Evolutionary conservation across 305 asterid genomes (phyloP).

Genomic region (Nicotiana rustica): DNA sequence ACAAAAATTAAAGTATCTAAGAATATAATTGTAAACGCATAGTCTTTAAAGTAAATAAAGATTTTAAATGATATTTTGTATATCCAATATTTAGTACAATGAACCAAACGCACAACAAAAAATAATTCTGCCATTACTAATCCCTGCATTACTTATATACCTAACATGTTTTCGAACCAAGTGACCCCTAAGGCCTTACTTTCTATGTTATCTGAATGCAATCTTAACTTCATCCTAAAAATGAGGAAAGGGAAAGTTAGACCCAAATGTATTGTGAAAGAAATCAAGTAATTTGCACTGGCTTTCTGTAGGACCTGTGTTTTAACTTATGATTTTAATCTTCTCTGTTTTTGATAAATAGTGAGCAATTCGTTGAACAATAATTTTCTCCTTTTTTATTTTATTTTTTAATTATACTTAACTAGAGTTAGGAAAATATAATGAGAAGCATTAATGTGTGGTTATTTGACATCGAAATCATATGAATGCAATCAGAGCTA

Average conservation of each 20-base stretch:
- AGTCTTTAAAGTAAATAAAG: too few species aligned
- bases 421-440: constrained; percentile 14
- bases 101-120: too few species aligned
- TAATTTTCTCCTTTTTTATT: neutral
- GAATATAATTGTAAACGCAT: too few species aligned
- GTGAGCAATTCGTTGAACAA: neutral
- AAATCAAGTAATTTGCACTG: neutral
- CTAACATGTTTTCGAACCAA: too few species aligned
- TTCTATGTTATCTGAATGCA: too few species aligned
- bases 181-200: too few species aligned
- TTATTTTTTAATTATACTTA: neutral
- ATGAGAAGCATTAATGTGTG: neutral
- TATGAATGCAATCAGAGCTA: neutral
- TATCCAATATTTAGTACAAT: too few species aligned
- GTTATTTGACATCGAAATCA: neutral
- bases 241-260: neutral
- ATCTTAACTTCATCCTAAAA: neutral
- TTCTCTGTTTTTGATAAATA: neutral
- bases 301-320: neutral
- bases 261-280: neutral
- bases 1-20: too few species aligned
- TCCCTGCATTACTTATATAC: too few species aligned
- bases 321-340: neutral
- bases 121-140: too few species aligned
- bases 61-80: too few species aligned